A percentile compares a stretch with the other conserved stretches of the same genome.
Evolutionary conservation across 768 basidiomycete genomes (phyloP).

Genomic region (Boletus barrowsii): DNA sequence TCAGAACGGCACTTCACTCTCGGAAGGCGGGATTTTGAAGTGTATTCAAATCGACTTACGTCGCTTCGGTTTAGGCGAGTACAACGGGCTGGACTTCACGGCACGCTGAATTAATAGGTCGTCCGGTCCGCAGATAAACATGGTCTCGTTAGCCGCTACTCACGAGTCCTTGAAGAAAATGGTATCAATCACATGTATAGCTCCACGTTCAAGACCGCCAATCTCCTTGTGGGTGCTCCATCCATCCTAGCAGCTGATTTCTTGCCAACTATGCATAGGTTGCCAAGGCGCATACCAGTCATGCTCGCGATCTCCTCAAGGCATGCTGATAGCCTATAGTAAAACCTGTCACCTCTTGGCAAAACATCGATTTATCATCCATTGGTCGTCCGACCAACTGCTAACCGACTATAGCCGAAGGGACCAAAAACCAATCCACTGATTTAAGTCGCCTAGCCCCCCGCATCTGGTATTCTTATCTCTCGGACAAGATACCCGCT

Average conservation of each 20-base stretch:
- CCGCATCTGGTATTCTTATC: constrained; percentile 9
- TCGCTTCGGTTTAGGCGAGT: constrained; percentile 65
- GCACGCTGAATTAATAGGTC: constrained; percentile 1
- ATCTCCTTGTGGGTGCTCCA: constrained; percentile 54
- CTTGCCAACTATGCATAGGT: constrained; percentile 36
- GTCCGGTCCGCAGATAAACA: constrained; percentile 54
- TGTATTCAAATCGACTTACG: constrained; percentile 76
- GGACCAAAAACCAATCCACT: too few species aligned
- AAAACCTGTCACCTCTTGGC: not conserved
- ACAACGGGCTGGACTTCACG: not conserved
- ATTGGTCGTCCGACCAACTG: not conserved
- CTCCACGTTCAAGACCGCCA: constrained; percentile 81
- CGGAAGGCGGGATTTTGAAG: constrained; percentile 45
- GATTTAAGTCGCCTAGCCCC: too few species aligned
- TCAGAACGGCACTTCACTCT: constrained; percentile 31
- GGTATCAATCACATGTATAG: constrained; percentile 83
- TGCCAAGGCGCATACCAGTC: constrained; percentile 53
- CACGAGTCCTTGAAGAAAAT: constrained; percentile 66
- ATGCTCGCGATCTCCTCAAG: constrained; percentile 56
- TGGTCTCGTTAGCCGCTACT: constrained; percentile 75
- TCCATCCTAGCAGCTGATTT: not conserved
- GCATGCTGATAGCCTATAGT: constrained; percentile 41
- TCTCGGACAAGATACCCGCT: constrained; percentile 16
- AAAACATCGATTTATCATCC: not conserved
- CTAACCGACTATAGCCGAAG: too few species aligned